Base-by-base conservation (phyloP, 78 protist genomes). In the Planoprotostelium fungivorum region DNA sequence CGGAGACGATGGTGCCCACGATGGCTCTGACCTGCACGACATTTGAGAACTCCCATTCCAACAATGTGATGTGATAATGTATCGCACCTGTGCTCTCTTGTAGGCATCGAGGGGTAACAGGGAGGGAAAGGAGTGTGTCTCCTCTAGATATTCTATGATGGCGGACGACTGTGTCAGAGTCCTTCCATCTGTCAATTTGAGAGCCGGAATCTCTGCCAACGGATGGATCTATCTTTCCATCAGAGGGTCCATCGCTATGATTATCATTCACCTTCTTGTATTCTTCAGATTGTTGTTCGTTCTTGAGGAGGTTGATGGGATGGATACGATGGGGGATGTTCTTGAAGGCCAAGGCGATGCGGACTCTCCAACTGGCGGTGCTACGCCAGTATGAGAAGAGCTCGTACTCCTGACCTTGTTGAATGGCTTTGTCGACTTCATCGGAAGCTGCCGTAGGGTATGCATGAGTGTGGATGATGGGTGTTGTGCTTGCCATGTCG, bases 301-400 rank as follows among this genome's bases (percentile, higher is more conserved):
- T 89, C 63, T 96, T 95, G 1, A 96, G 35, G 36, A 96, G 90
- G 84, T 95, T 90, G 34, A 96, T 83, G 35, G 96, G 90, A 87
- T 91, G 88, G 84, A 87, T 89, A 51, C 90, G 90, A 84, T 90
- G 89, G n/a, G 89, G 85, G 25, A 90, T 88, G 83, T 88, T 87
- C 29, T 93, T 93, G 28, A 34, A 88, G 16, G 88, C 95, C 0
- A 93, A 51, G n/a, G 93, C 94, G 5, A 91, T 73, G 89, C 98
- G 95, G 28, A 97, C 96, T 84, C 98, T 95, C 96, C 96, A 97
- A 29, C 96, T 92, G 87, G 97, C 95, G 38, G 97, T 94, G 87
- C 94, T 89, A 83, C 98, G 93, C 88, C 92, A 97, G 93, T 97
- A 97, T 9, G 95, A 88, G 83, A 92, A 97, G 38, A 96, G 73